These are phyloP conservation scores for Colletotrichum chlorophyti DNA, from an alignment of 2,329 filamentous ascomycete species.

Conservation along the genomic window DNA sequence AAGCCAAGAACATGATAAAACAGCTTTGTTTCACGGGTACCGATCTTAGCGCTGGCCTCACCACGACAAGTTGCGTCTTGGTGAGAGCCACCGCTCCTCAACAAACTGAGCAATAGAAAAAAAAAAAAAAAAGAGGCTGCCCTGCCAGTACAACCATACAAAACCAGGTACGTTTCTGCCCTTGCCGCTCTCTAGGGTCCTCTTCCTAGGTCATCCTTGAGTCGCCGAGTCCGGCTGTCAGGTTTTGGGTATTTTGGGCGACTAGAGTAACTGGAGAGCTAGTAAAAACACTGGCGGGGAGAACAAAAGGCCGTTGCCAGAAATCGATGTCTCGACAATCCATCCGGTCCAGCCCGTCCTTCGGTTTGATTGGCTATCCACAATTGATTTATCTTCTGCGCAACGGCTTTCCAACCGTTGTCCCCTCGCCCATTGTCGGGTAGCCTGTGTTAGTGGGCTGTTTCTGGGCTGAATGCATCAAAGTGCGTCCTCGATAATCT, in stretches of 20 bases:
- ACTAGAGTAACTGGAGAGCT: too few relatives aligned
- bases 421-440: slow-evolving; percentile 5
- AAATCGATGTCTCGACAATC: neutral
- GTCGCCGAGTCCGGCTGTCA: slow-evolving; percentile 1
- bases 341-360: neutral
- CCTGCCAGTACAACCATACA: slow-evolving; percentile 10
- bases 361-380: slow-evolving; percentile 20
- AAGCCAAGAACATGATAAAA: slow-evolving; percentile 6
- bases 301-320: neutral
- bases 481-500: slow-evolving; percentile 27
- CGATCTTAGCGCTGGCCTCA: slow-evolving; percentile 7
- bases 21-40: slow-evolving; percentile 22
- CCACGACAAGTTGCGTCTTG: slow-evolving; percentile 16
- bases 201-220: slow-evolving; percentile 5
- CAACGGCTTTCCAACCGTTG: too few relatives aligned
- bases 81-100: slow-evolving; percentile 25
- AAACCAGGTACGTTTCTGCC: slow-evolving; percentile 11
- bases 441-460: slow-evolving; percentile 14
- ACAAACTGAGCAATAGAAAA: slow-evolving; percentile 25
- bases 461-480: slow-evolving; percentile 19
- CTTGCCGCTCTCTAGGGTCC: slow-evolving; percentile 14
- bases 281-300: too few relatives aligned
- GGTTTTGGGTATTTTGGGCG: neutral
- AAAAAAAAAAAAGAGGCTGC: too few relatives aligned
- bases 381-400: neutral